Percentiles rank a stretch among this genome's conserved stretches.
These are phyloP conservation scores for Tylopilus vinaceipallidus DNA, from an alignment of 768 basidiomycete genomes.

Conservation along the genomic window DNA sequence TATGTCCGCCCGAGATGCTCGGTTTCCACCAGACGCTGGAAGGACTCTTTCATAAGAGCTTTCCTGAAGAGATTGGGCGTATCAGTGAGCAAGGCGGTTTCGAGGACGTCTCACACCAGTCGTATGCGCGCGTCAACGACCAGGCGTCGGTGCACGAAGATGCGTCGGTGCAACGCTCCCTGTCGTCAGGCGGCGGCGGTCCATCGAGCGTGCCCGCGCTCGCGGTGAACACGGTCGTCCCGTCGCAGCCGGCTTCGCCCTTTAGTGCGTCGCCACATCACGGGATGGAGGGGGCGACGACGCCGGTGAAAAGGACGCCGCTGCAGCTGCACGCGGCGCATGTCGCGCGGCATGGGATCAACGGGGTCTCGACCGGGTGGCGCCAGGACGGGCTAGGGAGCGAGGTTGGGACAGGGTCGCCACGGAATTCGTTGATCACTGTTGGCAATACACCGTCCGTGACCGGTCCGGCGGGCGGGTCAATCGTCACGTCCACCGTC, in stretches of 20 bases:
- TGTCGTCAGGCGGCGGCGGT: constrained; percentile 45
- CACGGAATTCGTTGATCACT: constrained; percentile 74
- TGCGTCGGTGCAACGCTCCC: constrained; percentile 44
- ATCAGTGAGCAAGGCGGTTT: constrained; percentile 58
- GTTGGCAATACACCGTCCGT: constrained; percentile 49
- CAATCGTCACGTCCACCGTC: constrained; percentile 61
- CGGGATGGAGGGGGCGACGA: constrained; percentile 3
- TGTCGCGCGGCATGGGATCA: constrained; percentile 79
- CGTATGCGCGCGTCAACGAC: constrained; percentile 43
- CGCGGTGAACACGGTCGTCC: constrained; percentile 47
- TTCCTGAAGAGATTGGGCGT: constrained; percentile 76
- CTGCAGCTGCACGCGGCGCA: constrained; percentile 80
- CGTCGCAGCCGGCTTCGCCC: constrained; percentile 45
- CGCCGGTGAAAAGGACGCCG: constrained; percentile 59
- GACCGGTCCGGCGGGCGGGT: constrained; percentile 46
- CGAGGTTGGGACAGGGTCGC: constrained; percentile 50
- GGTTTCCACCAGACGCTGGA: constrained; percentile 90
- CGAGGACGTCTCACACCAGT: constrained; percentile 43
- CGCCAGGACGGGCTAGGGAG: constrained; percentile 47
- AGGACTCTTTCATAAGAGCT: constrained; percentile 82
- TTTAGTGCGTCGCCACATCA: constrained; percentile 25
- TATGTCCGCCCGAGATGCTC: constrained; percentile 87
- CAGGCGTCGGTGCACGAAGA: constrained; percentile 47
- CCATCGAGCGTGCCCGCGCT: constrained; percentile 39
- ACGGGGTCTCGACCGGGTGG: constrained; percentile 76